Conservation (phyloP, 352 stramenopile species). For the Globisporangium alternatum region DNA sequence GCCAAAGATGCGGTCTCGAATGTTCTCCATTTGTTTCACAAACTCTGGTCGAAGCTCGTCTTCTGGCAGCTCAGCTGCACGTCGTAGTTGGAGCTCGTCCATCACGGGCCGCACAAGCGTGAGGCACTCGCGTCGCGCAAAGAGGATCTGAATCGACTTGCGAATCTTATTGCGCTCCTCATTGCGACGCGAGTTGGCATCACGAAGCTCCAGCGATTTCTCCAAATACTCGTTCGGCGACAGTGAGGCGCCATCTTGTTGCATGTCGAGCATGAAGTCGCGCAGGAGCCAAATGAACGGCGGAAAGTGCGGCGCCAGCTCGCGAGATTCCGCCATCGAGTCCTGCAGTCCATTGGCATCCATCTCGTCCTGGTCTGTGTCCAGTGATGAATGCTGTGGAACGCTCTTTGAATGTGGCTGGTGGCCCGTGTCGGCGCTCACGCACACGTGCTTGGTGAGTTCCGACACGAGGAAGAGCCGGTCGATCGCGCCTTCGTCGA, state of each 20-base stretch:
- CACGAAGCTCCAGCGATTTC: constrained; percentile 60
- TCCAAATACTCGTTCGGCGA: constrained; percentile 78
- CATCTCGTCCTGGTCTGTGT: constrained; percentile 8
- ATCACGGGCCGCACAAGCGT: constrained; percentile 76
- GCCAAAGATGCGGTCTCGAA: constrained; percentile 48
- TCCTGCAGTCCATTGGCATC: constrained; percentile 24
- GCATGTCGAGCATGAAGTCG: constrained; percentile 83
- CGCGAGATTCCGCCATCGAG: constrained; percentile 37
- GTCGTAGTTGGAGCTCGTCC: constrained; percentile 58
- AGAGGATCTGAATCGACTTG: constrained; percentile 61
- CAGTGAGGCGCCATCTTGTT: constrained; percentile 51
- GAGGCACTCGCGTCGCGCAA: constrained; percentile 67
- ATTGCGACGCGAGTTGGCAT: constrained; percentile 36
- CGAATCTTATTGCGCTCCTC: constrained; percentile 73
- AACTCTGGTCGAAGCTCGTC: constrained; percentile 75
- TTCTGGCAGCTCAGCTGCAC: constrained; percentile 50
- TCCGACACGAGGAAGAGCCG: constrained; percentile 82
- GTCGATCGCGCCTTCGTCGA: constrained; percentile 85
- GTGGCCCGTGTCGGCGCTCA: constrained; percentile 37
- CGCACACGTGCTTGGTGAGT: constrained; percentile 79
- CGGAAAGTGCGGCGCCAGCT: constrained; percentile 74
- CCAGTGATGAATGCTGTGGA: background rate
- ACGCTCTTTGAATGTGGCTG: background rate
- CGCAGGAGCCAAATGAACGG: constrained; percentile 81
- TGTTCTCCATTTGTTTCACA: constrained; percentile 55